Base-by-base conservation (phyloP, 2,329 filamentous ascomycete genomes). In the Aspergillus sp. region DNA sequence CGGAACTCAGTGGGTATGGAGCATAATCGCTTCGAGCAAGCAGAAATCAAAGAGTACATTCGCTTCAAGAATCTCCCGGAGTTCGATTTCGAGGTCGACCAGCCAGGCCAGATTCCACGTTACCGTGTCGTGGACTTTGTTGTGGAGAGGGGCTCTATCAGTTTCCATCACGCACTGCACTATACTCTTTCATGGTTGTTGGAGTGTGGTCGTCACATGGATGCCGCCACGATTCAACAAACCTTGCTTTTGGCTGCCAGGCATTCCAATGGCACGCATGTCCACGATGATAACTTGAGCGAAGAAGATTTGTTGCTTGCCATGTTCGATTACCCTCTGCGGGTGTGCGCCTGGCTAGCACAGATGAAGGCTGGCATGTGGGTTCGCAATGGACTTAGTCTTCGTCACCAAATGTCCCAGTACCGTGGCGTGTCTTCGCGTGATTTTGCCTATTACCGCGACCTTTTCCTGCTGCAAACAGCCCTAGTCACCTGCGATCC, bases 311-410 rank as follows among this genome's bases (percentile, higher is more conserved):
- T 92, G 64, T 77, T 96, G 19, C 85, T 96, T 69, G 87, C 89
- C 2, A 84, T 91, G 47, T 96, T 99, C 64, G 94, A 99, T 69
- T 96, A 90, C 63, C 93, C 95, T 0, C 78, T 99, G 3, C 83
- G 95, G 48, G 92, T 97, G 0, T 96, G 91, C 68, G 91, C 90
- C 17, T 99, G 94, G 94, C 79, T 99, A 30, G 89, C 94, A 5
- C 95, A 99, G 75, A 97, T 99, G 85, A 96, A 95, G 70, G 91
- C 93, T 16, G 90, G 91, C 47, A 95, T 97, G 86, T 99, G 95
- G 94, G 93, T 99, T 57, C 86, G 94, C 51, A 99, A 99, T 67
- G 94, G 94, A 2, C 90, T 99, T 66, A 97, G 93, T 63, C 81
- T 99, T 47, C 85, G 93, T 36, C 94, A 99, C 69, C 94, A 99